Base-by-base conservation (phyloP, 805 yeast genomes). In the Isabelozyma pseudorhagii region DNA sequence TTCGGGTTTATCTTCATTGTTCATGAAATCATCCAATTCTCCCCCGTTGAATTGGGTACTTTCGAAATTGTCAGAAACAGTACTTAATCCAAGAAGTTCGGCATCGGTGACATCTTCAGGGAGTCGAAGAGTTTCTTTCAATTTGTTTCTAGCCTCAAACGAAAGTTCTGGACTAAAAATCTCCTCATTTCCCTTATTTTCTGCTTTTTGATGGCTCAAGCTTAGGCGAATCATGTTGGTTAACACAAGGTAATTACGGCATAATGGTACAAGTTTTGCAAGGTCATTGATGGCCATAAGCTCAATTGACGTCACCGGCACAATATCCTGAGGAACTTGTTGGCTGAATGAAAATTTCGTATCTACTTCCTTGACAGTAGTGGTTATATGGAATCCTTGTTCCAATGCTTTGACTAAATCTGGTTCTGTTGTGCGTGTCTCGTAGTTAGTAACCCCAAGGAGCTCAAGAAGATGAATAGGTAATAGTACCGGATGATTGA, bases 31-130 rank as follows among this genome's bases (percentile, higher is more conserved):
- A 4, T 64, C 69, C 21, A 71, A 55, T 25, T 63, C 41, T 60
- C 7, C 50, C 42, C 53, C 46, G 42, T 36, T 46, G 7, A 27
- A 40, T 18, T 31, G 38, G 40, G 40, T 13, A 57, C 54, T 43
- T 59, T 60, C 14, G 50, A 57, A 38, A 61, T 56, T 60, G 15
- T 66, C 68, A 3, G 66, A 52, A 2, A 66, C 55, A 2, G 71
- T 64, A 55, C 58, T 68, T 42, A 74, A 57, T 8, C 71, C 69
- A 17, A 68, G 48, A 10, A 73, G 58, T 52, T 74, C 76, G 46
- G 71, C 76, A 47, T 71, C 73, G 1, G 74, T 66, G 18, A 69
- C 72, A 46, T 70, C 69, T 38, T 61, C 60, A 3, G 75, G 54
- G 21, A 74, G 54, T 46, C 67, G 68, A 38, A 73, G 60, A 3